phyloP scores from a whole-genome alignment of 306 rosid genomes.

The Vachellia pachyceras region DNA sequence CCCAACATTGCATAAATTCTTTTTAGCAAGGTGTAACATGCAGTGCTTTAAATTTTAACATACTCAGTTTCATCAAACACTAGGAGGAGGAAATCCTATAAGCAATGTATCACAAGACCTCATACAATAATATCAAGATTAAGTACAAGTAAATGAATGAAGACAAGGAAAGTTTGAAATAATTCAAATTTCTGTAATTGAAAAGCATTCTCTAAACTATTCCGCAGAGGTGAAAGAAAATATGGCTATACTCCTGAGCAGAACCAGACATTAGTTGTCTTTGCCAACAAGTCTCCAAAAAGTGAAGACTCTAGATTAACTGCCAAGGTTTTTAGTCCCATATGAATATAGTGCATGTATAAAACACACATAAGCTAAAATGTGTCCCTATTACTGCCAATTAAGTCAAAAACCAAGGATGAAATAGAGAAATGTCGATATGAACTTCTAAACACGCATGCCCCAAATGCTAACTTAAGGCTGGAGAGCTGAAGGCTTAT shows the following conservation, averaged over 20 bases:
- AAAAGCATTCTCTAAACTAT: slow-evolving; percentile 25
- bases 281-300: slow-evolving; percentile 14
- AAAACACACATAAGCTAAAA: neutral
- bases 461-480: neutral
- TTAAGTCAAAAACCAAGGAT: neutral
- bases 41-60: neutral
- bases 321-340: neutral
- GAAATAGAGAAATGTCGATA: neutral
- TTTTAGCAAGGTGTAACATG: neutral
- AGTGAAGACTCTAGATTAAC: slow-evolving; percentile 2
- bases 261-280: slow-evolving; percentile 14
- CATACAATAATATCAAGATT: neutral
- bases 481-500: neutral
- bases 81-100: slow-evolving; percentile 12
- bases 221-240: neutral
- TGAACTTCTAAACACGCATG: neutral
- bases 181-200: slow-evolving; percentile 15
- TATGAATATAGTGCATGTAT: neutral
- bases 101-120: slow-evolving; percentile 11
- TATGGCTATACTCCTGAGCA: neutral
- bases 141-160: neutral
- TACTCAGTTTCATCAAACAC: slow-evolving; percentile 9
- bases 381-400: neutral
- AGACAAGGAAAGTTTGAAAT: slow-evolving; percentile 16
- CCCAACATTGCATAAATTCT: slow-evolving; percentile 2